phyloP scores from a whole-genome alignment of 805 yeast genomes.

The Kodamaea laetipori region DNA sequence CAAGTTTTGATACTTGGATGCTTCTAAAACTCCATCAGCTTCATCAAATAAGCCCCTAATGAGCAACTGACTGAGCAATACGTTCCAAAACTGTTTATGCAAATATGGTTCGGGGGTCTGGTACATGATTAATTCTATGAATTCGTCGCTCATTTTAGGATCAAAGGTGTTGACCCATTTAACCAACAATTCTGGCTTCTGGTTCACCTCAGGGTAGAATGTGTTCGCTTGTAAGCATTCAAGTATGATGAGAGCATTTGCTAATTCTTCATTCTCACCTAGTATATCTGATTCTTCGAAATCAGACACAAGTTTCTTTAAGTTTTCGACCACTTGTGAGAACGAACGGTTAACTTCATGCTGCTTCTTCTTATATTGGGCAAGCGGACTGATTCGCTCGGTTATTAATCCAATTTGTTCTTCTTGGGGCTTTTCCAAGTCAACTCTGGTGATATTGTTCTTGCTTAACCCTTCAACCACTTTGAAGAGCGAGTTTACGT shows the following conservation, averaged over 20 bases:
- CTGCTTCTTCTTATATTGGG: conserved; percentile 7
- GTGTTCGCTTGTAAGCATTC: conserved; percentile 59
- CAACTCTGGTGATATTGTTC: conserved; percentile 18
- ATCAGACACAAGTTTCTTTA: conserved; percentile 30
- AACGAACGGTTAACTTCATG: conserved; percentile 28
- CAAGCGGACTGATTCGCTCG: conserved; percentile 10
- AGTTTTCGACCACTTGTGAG: conserved; percentile 28
- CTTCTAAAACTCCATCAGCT: conserved; percentile 50
- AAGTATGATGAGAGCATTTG: conserved; percentile 53
- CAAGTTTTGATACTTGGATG: conserved; percentile 46
- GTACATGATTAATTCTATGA: conserved; percentile 50
- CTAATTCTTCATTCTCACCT: conserved; percentile 20
- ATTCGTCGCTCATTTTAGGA: conserved; percentile 59
- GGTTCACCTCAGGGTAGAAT: conserved; percentile 41
- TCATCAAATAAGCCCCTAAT: conserved; percentile 62
- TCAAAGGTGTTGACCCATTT: conserved; percentile 74
- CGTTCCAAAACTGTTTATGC: conserved; percentile 63
- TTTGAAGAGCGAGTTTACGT: conserved; percentile 53
- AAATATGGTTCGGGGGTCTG: conserved; percentile 46
- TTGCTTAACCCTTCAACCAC: conserved; percentile 44
- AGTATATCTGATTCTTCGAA: conserved; percentile 16
- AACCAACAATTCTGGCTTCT: conserved; percentile 46
- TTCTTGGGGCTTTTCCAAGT: conserved; percentile 21
- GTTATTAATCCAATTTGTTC: conserved; percentile 38
- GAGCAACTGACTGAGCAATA: conserved; percentile 55